Evolutionary conservation across 2,329 filamentous ascomycete species (phyloP).

Genomic region (Aspergillus costaricaensis): DNA sequence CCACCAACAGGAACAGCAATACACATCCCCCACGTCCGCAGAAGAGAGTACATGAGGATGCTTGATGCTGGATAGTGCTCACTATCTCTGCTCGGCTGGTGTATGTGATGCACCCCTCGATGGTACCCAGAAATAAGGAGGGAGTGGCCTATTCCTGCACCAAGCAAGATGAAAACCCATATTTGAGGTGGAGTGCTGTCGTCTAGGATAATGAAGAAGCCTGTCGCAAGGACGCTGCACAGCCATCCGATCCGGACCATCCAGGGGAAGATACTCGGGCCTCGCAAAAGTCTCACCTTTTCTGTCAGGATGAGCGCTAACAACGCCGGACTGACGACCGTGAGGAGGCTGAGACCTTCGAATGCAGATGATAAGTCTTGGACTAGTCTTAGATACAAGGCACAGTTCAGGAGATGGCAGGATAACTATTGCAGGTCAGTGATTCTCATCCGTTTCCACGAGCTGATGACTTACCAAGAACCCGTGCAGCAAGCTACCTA

Average conservation of each 20-base stretch:
- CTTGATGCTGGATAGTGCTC: slow-evolving; percentile 15
- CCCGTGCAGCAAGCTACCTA: slow-evolving; percentile 46
- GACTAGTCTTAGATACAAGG: slow-evolving; percentile 45
- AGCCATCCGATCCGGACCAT: slow-evolving; percentile 47
- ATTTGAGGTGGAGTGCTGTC: slow-evolving; percentile 34
- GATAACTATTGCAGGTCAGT: slow-evolving; percentile 36
- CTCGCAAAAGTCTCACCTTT: slow-evolving; percentile 14
- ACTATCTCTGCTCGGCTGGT: slow-evolving; percentile 17
- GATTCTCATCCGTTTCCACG: not conserved
- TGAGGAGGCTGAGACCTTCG: slow-evolving; percentile 43
- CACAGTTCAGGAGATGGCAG: slow-evolving; percentile 45
- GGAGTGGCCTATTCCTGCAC: slow-evolving; percentile 47
- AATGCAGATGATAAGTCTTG: slow-evolving; percentile 35
- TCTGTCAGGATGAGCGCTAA: slow-evolving; percentile 24
- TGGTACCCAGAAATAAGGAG: slow-evolving; percentile 46
- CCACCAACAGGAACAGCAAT: slow-evolving; percentile 46
- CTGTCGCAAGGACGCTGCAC: slow-evolving; percentile 39
- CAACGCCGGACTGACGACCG: slow-evolving; percentile 34
- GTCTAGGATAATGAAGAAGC: slow-evolving; percentile 42
- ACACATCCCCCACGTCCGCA: slow-evolving; percentile 48
- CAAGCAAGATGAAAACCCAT: slow-evolving; percentile 41
- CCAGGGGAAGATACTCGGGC: slow-evolving; percentile 36
- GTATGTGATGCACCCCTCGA: slow-evolving; percentile 36
- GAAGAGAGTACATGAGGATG: slow-evolving; percentile 43
- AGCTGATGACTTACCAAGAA: slow-evolving; percentile 41